Evolutionary conservation across 2,329 filamentous ascomycete genomes (phyloP), one percentile per base, ranked within the genome.

Genomic region (Bipolaris bicolor): DNA sequence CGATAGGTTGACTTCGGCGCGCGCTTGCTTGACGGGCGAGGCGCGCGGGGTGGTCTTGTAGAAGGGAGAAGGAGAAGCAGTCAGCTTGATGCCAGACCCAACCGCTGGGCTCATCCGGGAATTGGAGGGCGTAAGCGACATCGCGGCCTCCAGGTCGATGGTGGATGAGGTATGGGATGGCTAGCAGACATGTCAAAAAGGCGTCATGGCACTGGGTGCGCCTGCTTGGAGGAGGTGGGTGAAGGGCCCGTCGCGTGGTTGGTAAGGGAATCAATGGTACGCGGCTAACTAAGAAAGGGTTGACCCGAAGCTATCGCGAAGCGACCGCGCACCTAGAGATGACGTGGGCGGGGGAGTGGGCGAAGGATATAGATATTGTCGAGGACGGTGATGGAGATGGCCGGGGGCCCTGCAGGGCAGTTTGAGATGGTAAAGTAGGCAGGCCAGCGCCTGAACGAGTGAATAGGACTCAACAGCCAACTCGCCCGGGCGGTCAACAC

Each of bases 61-160:
- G 61, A 78, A 80, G 58, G 91, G 90, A 56, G 91, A 92, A 20
- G 68, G 63, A 58, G 90, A 88, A 54, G 92, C 90, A 55, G 91
- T 92, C 55, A 77, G 71, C 59, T 75, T 76, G 67, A 81, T 70
- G 61, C 72, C 70, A 11, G 65, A 60, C 10, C 70, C 72, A 56
- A 78, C 73, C 18, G 73, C 66, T 13, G 74, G 70, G 58, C 74
- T 76, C 69, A 76, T 76, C 71, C 77, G 68, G 72, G 76, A 58
- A 64, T 74, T 70, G 62, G 68, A 69, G 52, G 76, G 75, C 63
- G 76, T 77, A 69, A 76, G 71, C 66, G 73, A 73, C 75, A 77
- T 77, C 59, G 66, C 67, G 64, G 67, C 61, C 64, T 66, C 67
- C 67, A 63, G 52, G 58, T 68, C 57, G 62, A 51, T 66, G 57